A percentile compares a stretch with the other conserved stretches of the same genome.
Conservation (phyloP, 2,329 filamentous ascomycete species). For the Cladophialophora psammophila region DNA sequence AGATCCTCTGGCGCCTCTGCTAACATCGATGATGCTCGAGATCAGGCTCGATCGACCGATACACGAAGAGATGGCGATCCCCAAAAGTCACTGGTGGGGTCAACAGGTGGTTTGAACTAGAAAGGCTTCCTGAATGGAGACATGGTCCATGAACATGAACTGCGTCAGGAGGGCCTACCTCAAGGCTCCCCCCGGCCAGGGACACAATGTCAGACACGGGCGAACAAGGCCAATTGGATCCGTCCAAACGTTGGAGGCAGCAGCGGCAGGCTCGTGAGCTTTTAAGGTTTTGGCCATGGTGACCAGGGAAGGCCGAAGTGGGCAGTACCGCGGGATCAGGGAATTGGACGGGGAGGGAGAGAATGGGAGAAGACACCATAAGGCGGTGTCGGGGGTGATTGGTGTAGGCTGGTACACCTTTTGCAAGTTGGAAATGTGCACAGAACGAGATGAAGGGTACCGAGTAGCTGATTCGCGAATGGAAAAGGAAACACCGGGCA, state of each 20-base stretch:
- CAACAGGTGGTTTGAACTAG: background rate
- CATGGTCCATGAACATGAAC: background rate
- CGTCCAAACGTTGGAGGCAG: background rate
- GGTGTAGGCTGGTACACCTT: too few relatives aligned
- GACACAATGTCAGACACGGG: background rate
- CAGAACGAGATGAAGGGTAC: too few relatives aligned
- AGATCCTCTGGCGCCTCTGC: background rate
- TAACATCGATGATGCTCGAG: background rate
- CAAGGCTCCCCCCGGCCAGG: background rate
- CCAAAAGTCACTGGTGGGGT: conserved; percentile 9
- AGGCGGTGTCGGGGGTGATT: background rate
- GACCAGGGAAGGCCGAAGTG: conserved; percentile 4
- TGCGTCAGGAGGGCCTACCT: conserved; percentile 1
- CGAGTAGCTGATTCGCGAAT: too few relatives aligned
- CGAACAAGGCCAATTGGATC: background rate
- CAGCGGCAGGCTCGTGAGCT: conserved; percentile 1
- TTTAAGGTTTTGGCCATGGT: background rate
- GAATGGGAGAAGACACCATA: background rate
- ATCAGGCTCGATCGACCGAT: conserved; percentile 31
- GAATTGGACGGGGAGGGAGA: background rate
- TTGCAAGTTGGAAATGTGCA: too few relatives aligned
- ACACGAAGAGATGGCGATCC: conserved; percentile 32
- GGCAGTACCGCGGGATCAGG: background rate
- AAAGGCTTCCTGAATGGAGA: background rate
- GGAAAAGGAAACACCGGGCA: too few relatives aligned